Conservation (phyloP, 2,329 filamentous ascomycete genomes). For the Hypoxylon sp. region DNA sequence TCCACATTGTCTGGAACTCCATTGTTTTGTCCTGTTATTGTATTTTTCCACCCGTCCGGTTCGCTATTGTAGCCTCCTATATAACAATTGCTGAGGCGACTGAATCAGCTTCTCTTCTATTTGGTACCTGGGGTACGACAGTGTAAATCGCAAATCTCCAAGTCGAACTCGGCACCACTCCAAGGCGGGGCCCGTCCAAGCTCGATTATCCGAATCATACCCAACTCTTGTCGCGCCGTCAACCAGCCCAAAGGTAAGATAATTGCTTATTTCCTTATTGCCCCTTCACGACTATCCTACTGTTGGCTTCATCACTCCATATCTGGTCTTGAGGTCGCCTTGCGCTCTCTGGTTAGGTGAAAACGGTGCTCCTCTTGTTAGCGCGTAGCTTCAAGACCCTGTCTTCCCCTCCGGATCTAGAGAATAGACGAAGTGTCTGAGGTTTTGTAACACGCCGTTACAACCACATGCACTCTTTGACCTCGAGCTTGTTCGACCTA, state of each 20-base stretch:
- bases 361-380: conserved; percentile 30
- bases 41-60: conserved; percentile 1
- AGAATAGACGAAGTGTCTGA: conserved; percentile 42
- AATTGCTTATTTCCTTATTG: conserved; percentile 23
- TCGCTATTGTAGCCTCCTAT: conserved; percentile 9
- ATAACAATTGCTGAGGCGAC: conserved; percentile 18
- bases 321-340: conserved; percentile 11
- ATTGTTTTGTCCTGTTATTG: conserved; percentile 26
- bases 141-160: conserved; percentile 16
- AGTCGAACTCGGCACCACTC: conserved; percentile 12
- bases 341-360: conserved; percentile 17
- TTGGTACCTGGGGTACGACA: conserved; percentile 16
- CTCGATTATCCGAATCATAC: conserved; percentile 25
- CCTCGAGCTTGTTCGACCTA: conserved; percentile 32
- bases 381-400: conserved; percentile 33
- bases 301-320: neutral
- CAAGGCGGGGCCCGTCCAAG: conserved; percentile 36
- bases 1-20: conserved; percentile 18
- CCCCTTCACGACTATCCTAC: neutral
- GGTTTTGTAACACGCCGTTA: conserved; percentile 47
- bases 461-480: conserved; percentile 42
- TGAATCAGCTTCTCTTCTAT: conserved; percentile 4
- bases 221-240: conserved; percentile 12
- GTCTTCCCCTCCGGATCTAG: conserved; percentile 16
- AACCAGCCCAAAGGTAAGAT: conserved; percentile 34